Conservation (phyloP, 1,139 yeast genomes). For the Debaryomyces nepalensis region DNA sequence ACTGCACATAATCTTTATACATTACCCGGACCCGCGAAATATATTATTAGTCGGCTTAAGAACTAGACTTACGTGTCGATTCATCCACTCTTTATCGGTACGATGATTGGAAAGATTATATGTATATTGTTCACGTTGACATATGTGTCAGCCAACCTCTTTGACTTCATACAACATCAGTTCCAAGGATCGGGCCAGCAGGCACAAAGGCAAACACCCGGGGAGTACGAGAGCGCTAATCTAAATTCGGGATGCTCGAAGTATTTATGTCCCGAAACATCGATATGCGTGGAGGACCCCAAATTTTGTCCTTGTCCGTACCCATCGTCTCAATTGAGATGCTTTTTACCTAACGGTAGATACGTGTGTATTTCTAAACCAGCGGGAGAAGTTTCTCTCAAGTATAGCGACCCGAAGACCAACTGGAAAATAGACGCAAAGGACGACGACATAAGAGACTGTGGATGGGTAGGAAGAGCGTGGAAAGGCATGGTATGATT, state of each 20-base stretch:
- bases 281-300: slow-evolving; percentile 70
- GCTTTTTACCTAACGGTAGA: slow-evolving; percentile 70
- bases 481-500: slow-evolving; percentile 43
- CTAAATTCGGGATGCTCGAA: slow-evolving; percentile 57
- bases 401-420: slow-evolving; percentile 52
- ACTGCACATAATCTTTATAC: background rate
- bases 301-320: slow-evolving; percentile 88
- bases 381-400: slow-evolving; percentile 48
- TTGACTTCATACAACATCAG: slow-evolving; percentile 42
- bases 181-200: slow-evolving; percentile 26
- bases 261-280: slow-evolving; percentile 83
- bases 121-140: slow-evolving; percentile 6
- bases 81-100: no score
- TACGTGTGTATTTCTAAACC: slow-evolving; percentile 84
- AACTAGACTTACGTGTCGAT: slow-evolving; percentile 7
- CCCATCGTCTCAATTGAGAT: slow-evolving; percentile 82
- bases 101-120: slow-evolving; percentile 1
- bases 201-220: slow-evolving; percentile 28
- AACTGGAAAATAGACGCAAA: slow-evolving; percentile 58
- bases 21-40: no score
- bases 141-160: slow-evolving; percentile 30
- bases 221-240: slow-evolving; percentile 34
- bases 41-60: no score
- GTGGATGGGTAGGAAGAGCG: slow-evolving; percentile 73
- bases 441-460: slow-evolving; percentile 64